These are phyloP conservation scores for Russula compacta DNA, from an alignment of 768 basidiomycete genomes.

Conservation along the genomic window DNA sequence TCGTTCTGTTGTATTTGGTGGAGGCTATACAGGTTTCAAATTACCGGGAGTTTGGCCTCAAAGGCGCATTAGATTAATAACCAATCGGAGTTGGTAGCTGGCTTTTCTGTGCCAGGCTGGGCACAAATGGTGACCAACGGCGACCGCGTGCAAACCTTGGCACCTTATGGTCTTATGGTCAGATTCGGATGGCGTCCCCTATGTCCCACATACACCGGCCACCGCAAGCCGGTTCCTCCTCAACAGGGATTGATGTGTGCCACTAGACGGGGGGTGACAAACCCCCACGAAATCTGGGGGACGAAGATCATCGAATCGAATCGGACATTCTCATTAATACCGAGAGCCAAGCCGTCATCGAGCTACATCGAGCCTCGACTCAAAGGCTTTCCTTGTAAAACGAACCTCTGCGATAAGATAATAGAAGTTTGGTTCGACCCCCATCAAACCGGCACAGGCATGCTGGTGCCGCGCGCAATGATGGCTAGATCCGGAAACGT, in stretches of 20 bases:
- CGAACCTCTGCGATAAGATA: not conserved
- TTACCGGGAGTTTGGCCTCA: not conserved
- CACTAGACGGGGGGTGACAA: not conserved
- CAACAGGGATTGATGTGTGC: not conserved
- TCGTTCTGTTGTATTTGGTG: not conserved
- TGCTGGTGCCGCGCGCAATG: too few species aligned
- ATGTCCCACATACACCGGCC: not conserved
- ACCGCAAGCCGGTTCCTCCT: not conserved
- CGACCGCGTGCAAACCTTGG: too few species aligned
- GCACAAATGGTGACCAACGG: too few species aligned
- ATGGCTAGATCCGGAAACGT: not conserved
- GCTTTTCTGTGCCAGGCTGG: too few species aligned
- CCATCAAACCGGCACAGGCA: too few species aligned
- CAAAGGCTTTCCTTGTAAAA: not conserved
- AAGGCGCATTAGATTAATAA: not conserved
- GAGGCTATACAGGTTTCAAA: conserved; percentile 1
- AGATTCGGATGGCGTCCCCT: not conserved
- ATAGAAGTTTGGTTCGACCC: too few species aligned
- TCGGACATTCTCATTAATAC: not conserved
- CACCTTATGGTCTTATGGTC: too few species aligned
- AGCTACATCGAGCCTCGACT: not conserved
- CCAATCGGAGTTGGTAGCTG: too few species aligned
- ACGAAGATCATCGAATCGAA: too few species aligned
- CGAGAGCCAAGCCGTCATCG: too few species aligned
- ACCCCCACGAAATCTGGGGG: too few species aligned